Conservation (phyloP, 2,329 filamentous ascomycete genomes). For the Phialemonium atrogriseum region DNA sequence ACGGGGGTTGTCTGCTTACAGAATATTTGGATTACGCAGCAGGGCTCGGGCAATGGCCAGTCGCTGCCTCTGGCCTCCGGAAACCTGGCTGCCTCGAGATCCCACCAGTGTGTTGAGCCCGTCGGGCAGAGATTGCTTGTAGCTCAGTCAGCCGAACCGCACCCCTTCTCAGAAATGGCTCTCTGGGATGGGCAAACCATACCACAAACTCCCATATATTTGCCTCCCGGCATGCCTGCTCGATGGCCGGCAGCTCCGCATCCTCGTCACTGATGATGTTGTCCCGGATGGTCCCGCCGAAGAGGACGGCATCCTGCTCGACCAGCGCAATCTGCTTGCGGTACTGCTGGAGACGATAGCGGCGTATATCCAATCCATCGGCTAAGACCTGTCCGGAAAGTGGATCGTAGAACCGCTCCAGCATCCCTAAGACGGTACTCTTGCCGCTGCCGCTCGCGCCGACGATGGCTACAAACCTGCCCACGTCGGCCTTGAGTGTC, state of each 20-base stretch:
- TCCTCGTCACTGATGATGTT: constrained; percentile 45
- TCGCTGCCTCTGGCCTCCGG: constrained; percentile 88
- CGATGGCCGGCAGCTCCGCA: constrained; percentile 53
- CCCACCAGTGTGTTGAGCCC: constrained; percentile 80
- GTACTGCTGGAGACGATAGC: constrained; percentile 21
- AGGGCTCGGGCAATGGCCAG: constrained; percentile 87
- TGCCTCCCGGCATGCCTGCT: constrained; percentile 74
- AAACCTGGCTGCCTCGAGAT: constrained; percentile 76
- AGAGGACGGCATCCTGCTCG: constrained; percentile 48
- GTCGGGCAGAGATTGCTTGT: constrained; percentile 72
- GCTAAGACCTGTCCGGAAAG: constrained; percentile 30
- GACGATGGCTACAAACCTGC: constrained; percentile 56
- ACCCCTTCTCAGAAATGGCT: too few relatives aligned
- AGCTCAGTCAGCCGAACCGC: too few relatives aligned
- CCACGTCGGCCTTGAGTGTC: constrained; percentile 46
- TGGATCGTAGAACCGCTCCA: constrained; percentile 43
- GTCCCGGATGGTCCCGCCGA: constrained; percentile 47
- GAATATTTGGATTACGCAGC: constrained; percentile 78
- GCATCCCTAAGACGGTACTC: constrained; percentile 52
- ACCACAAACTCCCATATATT: constrained; percentile 89
- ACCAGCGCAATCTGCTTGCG: constrained; percentile 40
- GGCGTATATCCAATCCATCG: constrained; percentile 36
- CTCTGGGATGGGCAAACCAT: too few relatives aligned
- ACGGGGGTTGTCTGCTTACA: too few relatives aligned
- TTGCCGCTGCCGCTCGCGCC: constrained; percentile 61